These are phyloP conservation scores for Leucocoprinus leucothites DNA, from an alignment of 768 basidiomycete species.

Conservation along the genomic window DNA sequence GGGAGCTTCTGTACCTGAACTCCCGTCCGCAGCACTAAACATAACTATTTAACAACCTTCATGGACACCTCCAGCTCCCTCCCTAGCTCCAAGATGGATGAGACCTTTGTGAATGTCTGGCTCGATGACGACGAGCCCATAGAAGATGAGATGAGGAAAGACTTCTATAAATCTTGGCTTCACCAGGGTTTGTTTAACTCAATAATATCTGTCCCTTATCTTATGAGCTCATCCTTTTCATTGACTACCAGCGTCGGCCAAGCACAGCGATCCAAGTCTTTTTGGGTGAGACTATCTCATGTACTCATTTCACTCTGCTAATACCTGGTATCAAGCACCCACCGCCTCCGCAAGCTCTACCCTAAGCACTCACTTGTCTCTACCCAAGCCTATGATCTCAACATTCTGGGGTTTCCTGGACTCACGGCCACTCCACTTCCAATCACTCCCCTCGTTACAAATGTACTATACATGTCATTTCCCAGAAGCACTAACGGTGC, in stretches of 20 bases:
- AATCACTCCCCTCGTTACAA: constrained; percentile 48
- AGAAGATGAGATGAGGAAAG: not conserved
- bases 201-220: too few species aligned
- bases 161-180: constrained; percentile 10
- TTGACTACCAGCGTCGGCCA: constrained; percentile 44
- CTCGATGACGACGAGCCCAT: constrained; percentile 24
- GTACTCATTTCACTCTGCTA: not conserved
- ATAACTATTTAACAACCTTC: too few species aligned
- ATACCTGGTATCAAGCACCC: constrained; percentile 25
- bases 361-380: constrained; percentile 60
- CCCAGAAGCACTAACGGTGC: constrained; percentile 35
- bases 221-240: not conserved
- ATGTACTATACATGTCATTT: constrained; percentile 45
- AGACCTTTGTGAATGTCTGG: constrained; percentile 45
- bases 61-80: too few species aligned
- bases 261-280: constrained; percentile 41
- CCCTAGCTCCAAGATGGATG: constrained; percentile 19
- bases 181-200: not conserved
- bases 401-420: constrained; percentile 50
- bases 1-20: not conserved
- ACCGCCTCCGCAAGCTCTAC: constrained; percentile 54
- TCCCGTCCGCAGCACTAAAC: not conserved
- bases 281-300: constrained; percentile 35
- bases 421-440: constrained; percentile 41
- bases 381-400: constrained; percentile 43